These are phyloP conservation scores for Cladorrhinum samala DNA, from an alignment of 495 filamentous ascomycete genomes.

Conservation along the genomic window DNA sequence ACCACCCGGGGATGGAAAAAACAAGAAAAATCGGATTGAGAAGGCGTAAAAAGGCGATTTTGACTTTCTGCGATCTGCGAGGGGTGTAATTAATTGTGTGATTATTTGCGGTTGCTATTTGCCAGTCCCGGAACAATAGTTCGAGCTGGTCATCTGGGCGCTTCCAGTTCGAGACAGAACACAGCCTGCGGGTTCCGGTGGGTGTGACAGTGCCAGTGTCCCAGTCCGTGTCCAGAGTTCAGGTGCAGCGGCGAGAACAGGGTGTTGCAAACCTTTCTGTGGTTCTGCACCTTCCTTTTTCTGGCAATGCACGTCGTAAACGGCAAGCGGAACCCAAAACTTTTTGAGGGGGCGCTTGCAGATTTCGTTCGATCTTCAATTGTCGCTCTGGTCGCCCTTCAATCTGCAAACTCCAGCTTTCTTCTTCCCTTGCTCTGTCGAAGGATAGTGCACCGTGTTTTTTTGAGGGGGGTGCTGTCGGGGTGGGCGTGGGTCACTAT, in stretches of 20 bases:
- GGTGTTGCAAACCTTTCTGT: background rate
- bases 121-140: conserved; percentile 4
- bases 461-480: background rate
- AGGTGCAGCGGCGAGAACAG: conserved; percentile 2
- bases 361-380: background rate
- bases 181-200: background rate
- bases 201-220: conserved; percentile 2
- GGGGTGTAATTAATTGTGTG: conserved; percentile 1
- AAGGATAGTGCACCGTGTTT: background rate
- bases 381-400: background rate
- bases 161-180: conserved; percentile 4
- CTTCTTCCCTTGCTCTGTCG: background rate
- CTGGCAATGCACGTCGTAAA: conserved; percentile 19
- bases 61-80: conserved; percentile 6
- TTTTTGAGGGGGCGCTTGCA: conserved; percentile 20
- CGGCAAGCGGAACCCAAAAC: background rate
- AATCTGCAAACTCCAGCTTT: background rate
- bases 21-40: conserved; percentile 1
- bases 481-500: background rate
- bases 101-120: conserved; percentile 7
- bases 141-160: conserved; percentile 1
- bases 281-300: conserved; percentile 24
- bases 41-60: conserved; percentile 4
- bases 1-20: background rate
- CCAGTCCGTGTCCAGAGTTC: background rate